phyloP scores from a whole-genome alignment of 345 rosid genomes.

The Laguncularia racemosa region DNA sequence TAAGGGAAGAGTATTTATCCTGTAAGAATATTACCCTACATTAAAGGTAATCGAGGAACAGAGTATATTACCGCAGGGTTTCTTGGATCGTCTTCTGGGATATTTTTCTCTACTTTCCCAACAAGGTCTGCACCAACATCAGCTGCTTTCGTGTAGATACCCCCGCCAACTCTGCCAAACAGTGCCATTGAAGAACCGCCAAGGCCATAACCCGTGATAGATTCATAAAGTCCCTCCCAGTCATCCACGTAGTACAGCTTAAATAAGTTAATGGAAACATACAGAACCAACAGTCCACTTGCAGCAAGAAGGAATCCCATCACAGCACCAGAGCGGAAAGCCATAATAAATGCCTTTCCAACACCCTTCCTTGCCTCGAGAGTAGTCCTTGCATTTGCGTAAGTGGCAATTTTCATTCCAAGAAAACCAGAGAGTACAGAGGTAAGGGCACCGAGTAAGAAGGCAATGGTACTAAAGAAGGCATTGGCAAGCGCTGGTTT shows the following conservation, averaged over 20 bases:
- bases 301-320: slow-evolving; percentile 75
- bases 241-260: slow-evolving; percentile 59
- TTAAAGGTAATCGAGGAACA: not conserved
- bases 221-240: slow-evolving; percentile 66
- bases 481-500: slow-evolving; percentile 67
- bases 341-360: slow-evolving; percentile 53
- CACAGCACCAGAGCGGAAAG: slow-evolving; percentile 60
- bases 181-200: slow-evolving; percentile 69
- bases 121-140: slow-evolving; percentile 71
- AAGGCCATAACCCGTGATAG: slow-evolving; percentile 65
- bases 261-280: slow-evolving; percentile 42
- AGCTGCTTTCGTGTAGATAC: slow-evolving; percentile 57
- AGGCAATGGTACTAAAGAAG: slow-evolving; percentile 48
- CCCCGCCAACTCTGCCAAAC: slow-evolving; percentile 68
- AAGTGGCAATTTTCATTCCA: slow-evolving; percentile 71
- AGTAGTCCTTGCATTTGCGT: slow-evolving; percentile 65
- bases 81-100: slow-evolving; percentile 64
- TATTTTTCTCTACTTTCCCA: slow-evolving; percentile 54
- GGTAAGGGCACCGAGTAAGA: slow-evolving; percentile 61
- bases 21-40: no score
- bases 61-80: slow-evolving; percentile 40
- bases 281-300: slow-evolving; percentile 56
- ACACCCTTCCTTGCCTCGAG: slow-evolving; percentile 62
- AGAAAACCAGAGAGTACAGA: slow-evolving; percentile 60
- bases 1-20: no score